These are phyloP conservation scores for Colletotrichum sp. DNA, from an alignment of 2,329 filamentous ascomycete genomes.

Conservation along the genomic window DNA sequence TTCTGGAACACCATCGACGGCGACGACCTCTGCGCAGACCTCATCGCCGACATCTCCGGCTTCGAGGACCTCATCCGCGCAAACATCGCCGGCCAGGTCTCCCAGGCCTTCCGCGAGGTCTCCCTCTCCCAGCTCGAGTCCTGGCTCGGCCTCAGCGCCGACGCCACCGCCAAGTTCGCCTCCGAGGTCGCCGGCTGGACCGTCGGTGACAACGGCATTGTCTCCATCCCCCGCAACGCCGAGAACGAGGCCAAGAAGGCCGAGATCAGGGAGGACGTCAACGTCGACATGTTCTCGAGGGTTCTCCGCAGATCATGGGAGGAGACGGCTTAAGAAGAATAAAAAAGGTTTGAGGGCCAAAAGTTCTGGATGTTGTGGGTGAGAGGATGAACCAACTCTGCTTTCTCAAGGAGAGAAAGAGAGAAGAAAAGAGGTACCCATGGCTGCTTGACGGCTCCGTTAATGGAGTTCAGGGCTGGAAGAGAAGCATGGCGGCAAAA, in stretches of 20 bases:
- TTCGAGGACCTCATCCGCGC: conserved; percentile 95
- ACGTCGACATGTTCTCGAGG: conserved; percentile 83
- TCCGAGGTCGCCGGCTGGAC: conserved; percentile 87
- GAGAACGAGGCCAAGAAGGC: conserved; percentile 98
- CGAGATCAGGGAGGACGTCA: conserved; percentile 94
- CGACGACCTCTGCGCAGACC: conserved; percentile 93
- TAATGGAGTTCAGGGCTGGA: conserved; percentile 19
- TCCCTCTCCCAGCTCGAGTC: conserved; percentile 71
- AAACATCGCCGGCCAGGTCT: conserved; percentile 86
- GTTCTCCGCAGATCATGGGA: conserved; percentile 88
- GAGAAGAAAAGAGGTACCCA: neutral
- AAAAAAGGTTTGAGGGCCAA: neutral
- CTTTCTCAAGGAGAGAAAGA: neutral
- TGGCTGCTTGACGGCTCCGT: conserved; percentile 17
- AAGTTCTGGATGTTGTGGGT: neutral
- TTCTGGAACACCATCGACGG: conserved; percentile 95
- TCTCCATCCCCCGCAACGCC: conserved; percentile 88
- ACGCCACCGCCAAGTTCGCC: conserved; percentile 77
- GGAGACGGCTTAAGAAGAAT: conserved; percentile 65
- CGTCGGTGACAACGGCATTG: conserved; percentile 68
- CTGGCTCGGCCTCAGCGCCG: conserved; percentile 76
- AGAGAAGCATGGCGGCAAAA: conserved; percentile 25
- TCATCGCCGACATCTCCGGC: conserved; percentile 91
- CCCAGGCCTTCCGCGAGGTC: conserved; percentile 79
- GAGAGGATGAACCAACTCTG: neutral